These are phyloP conservation scores for Moricandia arvensis DNA, from an alignment of 345 rosid species.

Conservation along the genomic window DNA sequence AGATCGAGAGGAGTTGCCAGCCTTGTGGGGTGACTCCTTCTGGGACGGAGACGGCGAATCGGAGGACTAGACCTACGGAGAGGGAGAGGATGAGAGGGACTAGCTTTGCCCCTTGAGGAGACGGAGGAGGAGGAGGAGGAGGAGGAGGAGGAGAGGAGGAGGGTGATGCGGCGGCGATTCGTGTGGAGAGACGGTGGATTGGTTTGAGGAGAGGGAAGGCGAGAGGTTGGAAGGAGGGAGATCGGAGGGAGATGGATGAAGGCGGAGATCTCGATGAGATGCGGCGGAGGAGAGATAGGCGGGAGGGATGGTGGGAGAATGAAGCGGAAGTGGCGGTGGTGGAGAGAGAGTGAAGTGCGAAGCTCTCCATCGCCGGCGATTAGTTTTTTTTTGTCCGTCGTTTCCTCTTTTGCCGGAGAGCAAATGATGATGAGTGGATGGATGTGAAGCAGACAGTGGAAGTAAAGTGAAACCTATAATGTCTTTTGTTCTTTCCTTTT, in stretches of 20 bases:
- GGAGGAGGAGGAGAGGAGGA: conserved; percentile 36
- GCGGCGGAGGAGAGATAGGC: conserved; percentile 47
- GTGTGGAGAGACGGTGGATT: conserved; percentile 30
- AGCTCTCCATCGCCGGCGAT: conserved; percentile 63
- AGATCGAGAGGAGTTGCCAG: conserved; percentile 85
- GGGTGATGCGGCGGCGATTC: conserved; percentile 33
- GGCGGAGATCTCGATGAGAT: conserved; percentile 46
- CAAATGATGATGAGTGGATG: conserved; percentile 25
- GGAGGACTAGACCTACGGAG: conserved; percentile 59
- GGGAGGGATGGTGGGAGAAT: conserved; percentile 27
- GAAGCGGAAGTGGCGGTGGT: conserved; percentile 42
- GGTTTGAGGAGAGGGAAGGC: conserved; percentile 41
- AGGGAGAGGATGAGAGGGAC: conserved; percentile 62
- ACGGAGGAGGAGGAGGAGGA: conserved; percentile 1
- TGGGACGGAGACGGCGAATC: conserved; percentile 66
- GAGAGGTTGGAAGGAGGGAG: conserved; percentile 41
- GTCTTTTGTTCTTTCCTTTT: neutral
- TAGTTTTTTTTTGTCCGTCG: neutral
- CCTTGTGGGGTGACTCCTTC: conserved; percentile 66
- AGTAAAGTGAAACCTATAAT: neutral
- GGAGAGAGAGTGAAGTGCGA: conserved; percentile 56
- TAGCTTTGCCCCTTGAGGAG: conserved; percentile 61
- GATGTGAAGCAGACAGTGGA: conserved; percentile 14
- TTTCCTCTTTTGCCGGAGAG: conserved; percentile 23
- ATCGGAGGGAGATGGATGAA: conserved; percentile 36